phyloP scores from a whole-genome alignment of 176 grass and related monocot genomes.

The Themeda triandra region DNA sequence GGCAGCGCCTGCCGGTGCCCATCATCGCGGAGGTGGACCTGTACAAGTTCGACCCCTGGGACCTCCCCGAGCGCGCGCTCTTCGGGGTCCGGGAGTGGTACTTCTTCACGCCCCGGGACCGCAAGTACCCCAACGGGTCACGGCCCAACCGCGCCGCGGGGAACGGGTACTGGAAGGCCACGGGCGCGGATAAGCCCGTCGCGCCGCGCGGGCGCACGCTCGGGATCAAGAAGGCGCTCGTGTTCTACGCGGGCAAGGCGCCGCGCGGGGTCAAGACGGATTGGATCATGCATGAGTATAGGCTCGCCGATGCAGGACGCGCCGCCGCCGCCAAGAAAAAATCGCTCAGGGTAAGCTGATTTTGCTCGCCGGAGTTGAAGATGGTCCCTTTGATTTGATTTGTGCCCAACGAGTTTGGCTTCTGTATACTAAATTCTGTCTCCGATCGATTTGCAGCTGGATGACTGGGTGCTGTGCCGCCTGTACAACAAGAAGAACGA shows the following conservation, averaged over 20 bases:
- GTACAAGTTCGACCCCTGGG: slow-evolving; percentile 90
- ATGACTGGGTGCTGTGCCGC: slow-evolving; percentile 82
- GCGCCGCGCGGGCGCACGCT: slow-evolving; percentile 25
- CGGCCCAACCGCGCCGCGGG: slow-evolving; percentile 50
- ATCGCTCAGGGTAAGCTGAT: slow-evolving; percentile 46
- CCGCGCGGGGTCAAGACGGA: slow-evolving; percentile 76
- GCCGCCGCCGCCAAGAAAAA: slow-evolving; percentile 41
- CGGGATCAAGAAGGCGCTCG: slow-evolving; percentile 95
- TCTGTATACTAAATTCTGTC: too few species aligned
- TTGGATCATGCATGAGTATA: slow-evolving; percentile 97
- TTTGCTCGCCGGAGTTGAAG: too few species aligned
- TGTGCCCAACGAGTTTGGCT: neutral
- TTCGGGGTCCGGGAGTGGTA: slow-evolving; percentile 57
- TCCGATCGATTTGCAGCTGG: slow-evolving; percentile 64
- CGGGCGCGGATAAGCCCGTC: slow-evolving; percentile 52
- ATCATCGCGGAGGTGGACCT: slow-evolving; percentile 97
- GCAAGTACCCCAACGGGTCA: slow-evolving; percentile 53
- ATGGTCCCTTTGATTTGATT: neutral
- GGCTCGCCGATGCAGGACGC: slow-evolving; percentile 43
- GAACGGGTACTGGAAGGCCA: slow-evolving; percentile 63
- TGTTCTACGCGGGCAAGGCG: slow-evolving; percentile 84
- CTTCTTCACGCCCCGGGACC: slow-evolving; percentile 54
- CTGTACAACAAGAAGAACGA: slow-evolving; percentile 91
- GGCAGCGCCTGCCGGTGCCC: slow-evolving; percentile 40
- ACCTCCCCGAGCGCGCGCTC: slow-evolving; percentile 48